Conservation (phyloP, 2,329 filamentous ascomycete species). For the Plectosphaerella cucumerina region DNA sequence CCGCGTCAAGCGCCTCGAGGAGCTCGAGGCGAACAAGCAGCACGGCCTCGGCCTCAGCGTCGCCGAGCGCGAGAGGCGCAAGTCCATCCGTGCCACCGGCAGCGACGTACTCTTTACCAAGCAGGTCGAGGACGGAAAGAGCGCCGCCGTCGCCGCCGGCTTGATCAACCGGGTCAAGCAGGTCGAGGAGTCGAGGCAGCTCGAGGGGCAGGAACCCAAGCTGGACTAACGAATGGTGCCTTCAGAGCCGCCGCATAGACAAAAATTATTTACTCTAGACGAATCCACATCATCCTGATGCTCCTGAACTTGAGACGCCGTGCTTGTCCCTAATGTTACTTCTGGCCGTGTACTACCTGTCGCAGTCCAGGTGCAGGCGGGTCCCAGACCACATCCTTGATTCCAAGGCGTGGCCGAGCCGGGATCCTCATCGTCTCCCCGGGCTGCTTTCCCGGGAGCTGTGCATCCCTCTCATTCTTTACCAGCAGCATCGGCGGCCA, state of each 20-base stretch:
- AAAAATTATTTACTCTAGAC: not conserved
- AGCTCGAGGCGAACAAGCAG: constrained; percentile 33
- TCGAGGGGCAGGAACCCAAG: not conserved
- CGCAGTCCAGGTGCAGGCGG: constrained; percentile 22
- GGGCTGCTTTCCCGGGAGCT: constrained; percentile 14
- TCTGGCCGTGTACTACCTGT: not conserved
- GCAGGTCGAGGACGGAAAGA: constrained; percentile 33
- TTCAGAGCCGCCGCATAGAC: not conserved
- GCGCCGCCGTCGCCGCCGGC: constrained; percentile 25
- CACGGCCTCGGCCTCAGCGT: constrained; percentile 25
- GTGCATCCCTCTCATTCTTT: constrained; percentile 16
- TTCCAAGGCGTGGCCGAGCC: constrained; percentile 20
- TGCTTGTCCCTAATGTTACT: not conserved
- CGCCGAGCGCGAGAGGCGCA: constrained; percentile 31
- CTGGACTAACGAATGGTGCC: not conserved
- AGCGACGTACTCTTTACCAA: constrained; percentile 36
- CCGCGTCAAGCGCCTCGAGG: constrained; percentile 30
- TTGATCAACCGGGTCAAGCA: constrained; percentile 26
- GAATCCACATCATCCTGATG: not conserved
- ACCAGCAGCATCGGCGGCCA: constrained; percentile 22
- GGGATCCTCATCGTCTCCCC: constrained; percentile 14
- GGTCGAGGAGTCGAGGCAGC: constrained; percentile 6
- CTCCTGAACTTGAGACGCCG: not conserved
- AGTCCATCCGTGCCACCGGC: constrained; percentile 27
- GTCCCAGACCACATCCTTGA: constrained; percentile 34